phyloP scores from a whole-genome alignment of 2,329 filamentous ascomycete genomes.

The Fusarium falciforme region DNA sequence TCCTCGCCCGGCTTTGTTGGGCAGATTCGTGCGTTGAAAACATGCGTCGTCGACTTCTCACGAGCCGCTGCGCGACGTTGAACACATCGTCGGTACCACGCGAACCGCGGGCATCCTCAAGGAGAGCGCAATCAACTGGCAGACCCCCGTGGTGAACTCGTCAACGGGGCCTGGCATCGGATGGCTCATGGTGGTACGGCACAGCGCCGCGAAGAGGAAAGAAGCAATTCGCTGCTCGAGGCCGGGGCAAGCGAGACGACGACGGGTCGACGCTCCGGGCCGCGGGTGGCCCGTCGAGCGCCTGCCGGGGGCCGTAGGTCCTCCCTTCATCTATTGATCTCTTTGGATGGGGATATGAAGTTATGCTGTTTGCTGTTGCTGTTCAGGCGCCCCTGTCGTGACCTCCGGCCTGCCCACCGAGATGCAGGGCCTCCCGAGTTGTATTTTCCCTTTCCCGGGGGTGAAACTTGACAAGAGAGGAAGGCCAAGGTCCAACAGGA shows the following conservation, averaged over 20 bases:
- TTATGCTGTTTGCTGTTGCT: constrained; percentile 8
- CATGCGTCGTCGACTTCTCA: constrained; percentile 22
- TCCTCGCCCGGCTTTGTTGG: constrained; percentile 6
- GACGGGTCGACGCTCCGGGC: constrained; percentile 34
- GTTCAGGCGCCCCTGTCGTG: constrained; percentile 1
- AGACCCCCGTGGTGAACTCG: constrained; percentile 10
- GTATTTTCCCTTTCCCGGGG: constrained; percentile 20
- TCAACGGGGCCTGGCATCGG: constrained; percentile 17
- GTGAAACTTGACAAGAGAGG: constrained; percentile 13
- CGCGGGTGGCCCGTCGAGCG: constrained; percentile 26
- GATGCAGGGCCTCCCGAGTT: constrained; percentile 2
- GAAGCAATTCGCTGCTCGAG: constrained; percentile 41
- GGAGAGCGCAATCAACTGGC: constrained; percentile 1
- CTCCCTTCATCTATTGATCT: constrained; percentile 1
- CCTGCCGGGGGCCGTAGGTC: constrained; percentile 16
- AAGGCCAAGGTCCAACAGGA: constrained; percentile 23
- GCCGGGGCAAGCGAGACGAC: constrained; percentile 40
- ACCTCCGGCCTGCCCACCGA: constrained; percentile 3
- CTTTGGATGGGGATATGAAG: background rate
- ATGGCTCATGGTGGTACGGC: constrained; percentile 31
- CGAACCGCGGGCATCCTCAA: constrained; percentile 5
- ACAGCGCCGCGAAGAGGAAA: constrained; percentile 15
- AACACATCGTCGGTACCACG: constrained; percentile 23
- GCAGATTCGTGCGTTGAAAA: background rate
- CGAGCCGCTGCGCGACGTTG: constrained; percentile 38